Conservation (phyloP, 257 asterid species). For the Solanum dulcamara region DNA sequence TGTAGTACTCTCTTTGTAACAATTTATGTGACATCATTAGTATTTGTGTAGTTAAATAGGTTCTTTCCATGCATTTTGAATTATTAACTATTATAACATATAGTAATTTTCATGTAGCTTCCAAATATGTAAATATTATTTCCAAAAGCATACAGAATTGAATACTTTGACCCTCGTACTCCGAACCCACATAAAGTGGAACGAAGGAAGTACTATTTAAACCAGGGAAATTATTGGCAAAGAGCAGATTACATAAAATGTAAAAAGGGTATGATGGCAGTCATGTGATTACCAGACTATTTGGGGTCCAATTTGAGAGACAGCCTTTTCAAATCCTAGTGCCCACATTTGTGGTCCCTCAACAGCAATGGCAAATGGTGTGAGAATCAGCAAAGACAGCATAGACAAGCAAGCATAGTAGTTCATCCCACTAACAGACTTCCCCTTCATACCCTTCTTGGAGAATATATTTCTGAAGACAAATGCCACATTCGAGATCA, state of each 20-base stretch:
- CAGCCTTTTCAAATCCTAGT: conserved; percentile 52
- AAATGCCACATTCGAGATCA: conserved; percentile 95
- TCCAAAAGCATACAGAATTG: not conserved
- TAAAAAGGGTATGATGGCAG: conserved; percentile 3
- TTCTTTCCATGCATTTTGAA: not conserved
- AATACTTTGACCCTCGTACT: not conserved
- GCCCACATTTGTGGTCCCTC: conserved; percentile 98
- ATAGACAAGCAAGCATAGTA: conserved; percentile 92
- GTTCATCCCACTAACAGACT: conserved; percentile 94
- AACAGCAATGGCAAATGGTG: conserved; percentile 93
- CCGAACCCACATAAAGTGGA: not conserved
- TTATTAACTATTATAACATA: not conserved
- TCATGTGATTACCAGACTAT: conserved; percentile 60
- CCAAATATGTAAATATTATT: not conserved
- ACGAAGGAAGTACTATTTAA: not conserved
- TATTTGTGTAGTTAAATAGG: not conserved
- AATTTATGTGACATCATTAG: not conserved
- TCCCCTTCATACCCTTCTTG: conserved; percentile 97
- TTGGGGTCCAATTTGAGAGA: conserved; percentile 76
- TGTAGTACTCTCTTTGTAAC: not conserved
- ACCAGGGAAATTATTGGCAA: not conserved
- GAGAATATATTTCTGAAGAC: conserved; percentile 94
- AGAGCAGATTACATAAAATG: not conserved
- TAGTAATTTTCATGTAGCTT: not conserved
- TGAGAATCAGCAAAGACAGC: conserved; percentile 65